Percentiles rank a stretch among this genome's conserved stretches.
These are phyloP conservation scores for Blastobotrys peoriensis DNA, from an alignment of 805 yeast species.

Conservation along the genomic window DNA sequence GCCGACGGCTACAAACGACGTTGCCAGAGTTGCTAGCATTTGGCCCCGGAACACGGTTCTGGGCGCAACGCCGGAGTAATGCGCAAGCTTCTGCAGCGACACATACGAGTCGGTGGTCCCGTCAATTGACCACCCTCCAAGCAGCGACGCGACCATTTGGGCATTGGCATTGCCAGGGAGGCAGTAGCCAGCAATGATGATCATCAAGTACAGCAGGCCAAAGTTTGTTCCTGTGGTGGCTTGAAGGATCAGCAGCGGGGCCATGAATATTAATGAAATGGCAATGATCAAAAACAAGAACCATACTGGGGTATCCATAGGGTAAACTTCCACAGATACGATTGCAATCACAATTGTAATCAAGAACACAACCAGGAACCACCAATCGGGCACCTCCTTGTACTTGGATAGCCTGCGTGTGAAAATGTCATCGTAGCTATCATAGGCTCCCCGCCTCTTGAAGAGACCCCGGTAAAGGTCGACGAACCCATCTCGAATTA, in stretches of 20 bases:
- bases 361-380: constrained; percentile 48
- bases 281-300: constrained; percentile 51
- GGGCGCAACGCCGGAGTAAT: constrained; percentile 38
- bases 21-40: constrained; percentile 25
- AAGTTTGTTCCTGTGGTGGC: constrained; percentile 55
- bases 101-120: constrained; percentile 53
- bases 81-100: constrained; percentile 54
- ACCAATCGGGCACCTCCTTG: constrained; percentile 69
- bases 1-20: constrained; percentile 26
- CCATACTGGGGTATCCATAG: constrained; percentile 36
- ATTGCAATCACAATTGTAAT: constrained; percentile 33
- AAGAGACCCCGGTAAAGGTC: constrained; percentile 12
- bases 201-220: constrained; percentile 56
- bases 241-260: constrained; percentile 57
- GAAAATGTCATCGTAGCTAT: constrained; percentile 16
- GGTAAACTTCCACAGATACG: constrained; percentile 18
- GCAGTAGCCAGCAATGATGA: constrained; percentile 58
- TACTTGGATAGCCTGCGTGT: constrained; percentile 30
- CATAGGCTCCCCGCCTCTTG: constrained; percentile 14
- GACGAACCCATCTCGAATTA: constrained; percentile 10
- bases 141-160: constrained; percentile 55
- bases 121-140: constrained; percentile 42
- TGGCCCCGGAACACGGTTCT: constrained; percentile 20
- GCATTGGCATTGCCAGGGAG: constrained; percentile 57
- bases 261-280: constrained; percentile 48